Evolutionary conservation across 345 rosid species (phyloP), one percentile per base, ranked within the genome.

Genomic region (Syzygium aromaticum): DNA sequence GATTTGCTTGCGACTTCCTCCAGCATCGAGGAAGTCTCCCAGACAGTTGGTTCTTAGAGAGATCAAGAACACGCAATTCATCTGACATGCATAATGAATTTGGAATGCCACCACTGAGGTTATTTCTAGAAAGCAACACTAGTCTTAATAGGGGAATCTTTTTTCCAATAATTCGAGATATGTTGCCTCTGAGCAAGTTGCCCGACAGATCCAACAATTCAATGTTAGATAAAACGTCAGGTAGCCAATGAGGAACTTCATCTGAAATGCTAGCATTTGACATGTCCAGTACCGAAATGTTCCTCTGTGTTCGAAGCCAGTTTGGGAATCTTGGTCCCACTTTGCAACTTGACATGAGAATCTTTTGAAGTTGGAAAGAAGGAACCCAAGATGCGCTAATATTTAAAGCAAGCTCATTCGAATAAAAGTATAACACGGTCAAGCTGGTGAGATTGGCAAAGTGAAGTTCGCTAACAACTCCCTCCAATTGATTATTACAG

Each of bases 91-190:
- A 63, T 28, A 63, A 63, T 28, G 77, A 63, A 63, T 63, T 63
- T 2, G 77, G 77, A 63, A 63, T 28, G 38, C 38, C 19, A 14
- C 77, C 77, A 63, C 5, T 63, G 0, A 63, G 77, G 77, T 63
- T 63, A 28, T 28, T 63, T 28, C 21, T 28, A 28, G 22, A 63
- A 15, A 63, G 77, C 0, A 22, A 63, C 8, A 63, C 77, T 28
- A 0, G 0, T 22, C 1, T 15, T 15, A 64, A 30, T 30, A 2
- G 5, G 2, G 22, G 38, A 28, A 63, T 3, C 5, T 63, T 15
- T 63, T 63, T 28, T 28, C 77, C 77, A 13, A 63, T 63, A 28
- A 63, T 63, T 63, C 2, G 77, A n/a, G 21, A 63, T 2, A 63
- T 28, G 11, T 63, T 15, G 5, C 77, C 40, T 15, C 0, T 0